Evolutionary conservation across 192 early-diverging fungal genomes (phyloP), one percentile per base, ranked within the genome.

Genomic region (Linderina pennispora): DNA sequence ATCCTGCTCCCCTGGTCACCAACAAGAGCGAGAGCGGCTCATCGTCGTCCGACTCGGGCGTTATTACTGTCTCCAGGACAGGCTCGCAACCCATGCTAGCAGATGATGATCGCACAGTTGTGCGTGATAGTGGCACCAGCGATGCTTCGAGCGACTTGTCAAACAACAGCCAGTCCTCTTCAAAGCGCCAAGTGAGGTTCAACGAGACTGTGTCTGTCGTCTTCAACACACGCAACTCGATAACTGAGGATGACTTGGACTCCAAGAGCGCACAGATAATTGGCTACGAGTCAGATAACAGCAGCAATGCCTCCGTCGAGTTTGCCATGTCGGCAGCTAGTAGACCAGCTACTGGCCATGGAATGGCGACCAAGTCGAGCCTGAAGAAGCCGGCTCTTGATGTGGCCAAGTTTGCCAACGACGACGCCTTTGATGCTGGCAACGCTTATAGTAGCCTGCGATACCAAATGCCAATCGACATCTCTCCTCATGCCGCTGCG

Each of bases 201-300:
- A 60, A 64, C 25, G 67, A 71, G 22, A 71, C 67, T 1, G 67
- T 71, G 26, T 63, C 67, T 0, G 67, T 71, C 4, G 67, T 71
- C 0, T 62, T 71, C 36, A 71, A 59, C 40, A 52, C 56, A 4
- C 35, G 51, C 10, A 48, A 55, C 21, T 59, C 60, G 3, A 23
- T 35, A 2, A 25, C 59, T 0, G 60, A 58, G 19, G 55, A 71
- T 5, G 48, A 55, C 2, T 25, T 25, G 3, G 37, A 50, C 10
- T 28, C 23, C 31, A 46, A 40, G 5, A 36, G 32, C 4, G 22
- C 43, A 8, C 19, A 42, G 13, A 49, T 14, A 53, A 62, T 10
- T 55, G 28, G 28, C 28, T 47, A 50, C 16, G 67, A 59, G 16
- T 71, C 67, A 11, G 67, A 64, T 41, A 64, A 51, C 41, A 64